Percentiles rank a stretch among this genome's conserved stretches.
phyloP scores from a whole-genome alignment of 108 stramenopile genomes.

The Cyclotella sp. region DNA sequence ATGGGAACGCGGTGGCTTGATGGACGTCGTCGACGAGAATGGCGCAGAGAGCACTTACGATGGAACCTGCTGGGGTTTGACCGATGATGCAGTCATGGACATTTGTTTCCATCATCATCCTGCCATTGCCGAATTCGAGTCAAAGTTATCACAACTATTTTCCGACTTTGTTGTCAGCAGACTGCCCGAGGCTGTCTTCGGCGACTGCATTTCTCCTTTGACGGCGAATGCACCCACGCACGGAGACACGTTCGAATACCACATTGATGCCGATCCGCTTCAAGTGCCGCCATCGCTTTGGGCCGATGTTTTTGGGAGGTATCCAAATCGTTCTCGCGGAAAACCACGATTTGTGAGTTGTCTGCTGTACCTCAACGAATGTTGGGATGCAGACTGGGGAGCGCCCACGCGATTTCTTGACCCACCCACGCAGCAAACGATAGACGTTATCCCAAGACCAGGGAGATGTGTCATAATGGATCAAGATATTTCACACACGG shows the following conservation, averaged over 20 bases:
- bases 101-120: constrained; percentile 64
- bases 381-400: constrained; percentile 71
- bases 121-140: constrained; percentile 66
- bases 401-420: constrained; percentile 75
- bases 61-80: constrained; percentile 61
- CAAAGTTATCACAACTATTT: constrained; percentile 56
- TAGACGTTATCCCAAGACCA: constrained; percentile 55
- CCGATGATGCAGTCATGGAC: constrained; percentile 62
- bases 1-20: constrained; percentile 64
- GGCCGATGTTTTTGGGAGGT: constrained; percentile 74
- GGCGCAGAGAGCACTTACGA: constrained; percentile 1
- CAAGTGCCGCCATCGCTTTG: constrained; percentile 69
- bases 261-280: constrained; percentile 79
- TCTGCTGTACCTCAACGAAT: constrained; percentile 70
- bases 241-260: constrained; percentile 64
- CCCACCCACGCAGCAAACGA: constrained; percentile 56
- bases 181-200: constrained; percentile 70
- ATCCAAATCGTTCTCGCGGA: constrained; percentile 63
- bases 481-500: constrained; percentile 70
- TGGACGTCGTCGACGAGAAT: constrained; percentile 46
- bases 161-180: constrained; percentile 57
- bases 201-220: constrained; percentile 64
- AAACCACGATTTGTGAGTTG: constrained; percentile 80
- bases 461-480: constrained; percentile 74
- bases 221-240: constrained; percentile 75